These are phyloP conservation scores for Capillidium rhysosporum DNA, from an alignment of 371 early-diverging fungal genomes.

Conservation along the genomic window DNA sequence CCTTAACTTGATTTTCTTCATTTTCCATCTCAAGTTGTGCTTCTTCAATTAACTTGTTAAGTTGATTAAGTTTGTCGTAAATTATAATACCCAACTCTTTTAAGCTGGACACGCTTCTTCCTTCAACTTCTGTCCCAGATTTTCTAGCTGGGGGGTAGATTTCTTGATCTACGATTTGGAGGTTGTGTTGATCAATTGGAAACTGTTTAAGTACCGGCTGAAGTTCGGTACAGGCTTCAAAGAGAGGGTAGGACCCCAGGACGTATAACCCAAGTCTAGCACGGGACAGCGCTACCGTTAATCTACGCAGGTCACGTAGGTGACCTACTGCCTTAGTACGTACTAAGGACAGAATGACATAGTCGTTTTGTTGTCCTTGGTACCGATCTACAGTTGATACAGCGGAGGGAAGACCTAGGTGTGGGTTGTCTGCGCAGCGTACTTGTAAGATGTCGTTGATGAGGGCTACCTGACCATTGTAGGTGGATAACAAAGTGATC, in stretches of 20 bases:
- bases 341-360: constrained; percentile 83
- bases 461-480: constrained; percentile 84
- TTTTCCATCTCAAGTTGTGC: too few species aligned
- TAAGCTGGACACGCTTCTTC: background rate
- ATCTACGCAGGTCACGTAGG: constrained; percentile 69
- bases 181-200: background rate
- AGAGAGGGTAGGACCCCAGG: constrained; percentile 49
- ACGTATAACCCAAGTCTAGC: constrained; percentile 86
- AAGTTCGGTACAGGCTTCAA: constrained; percentile 58
- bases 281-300: constrained; percentile 78
- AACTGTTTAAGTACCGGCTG: background rate
- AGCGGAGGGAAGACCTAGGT: constrained; percentile 44
- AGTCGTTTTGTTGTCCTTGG: constrained; percentile 89
- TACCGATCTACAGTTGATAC: constrained; percentile 85
- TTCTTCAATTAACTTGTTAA: background rate
- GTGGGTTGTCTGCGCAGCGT: constrained; percentile 66
- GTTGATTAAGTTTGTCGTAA: background rate
- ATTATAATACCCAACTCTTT: background rate
- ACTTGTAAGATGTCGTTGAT: constrained; percentile 69
- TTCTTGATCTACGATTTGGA: background rate
- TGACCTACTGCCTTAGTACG: constrained; percentile 78
- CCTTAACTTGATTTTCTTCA: too few species aligned
- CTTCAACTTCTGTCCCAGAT: background rate
- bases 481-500: constrained; percentile 82
- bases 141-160: background rate